Evolutionary conservation across 2,329 filamentous ascomycete genomes (phyloP).

Genomic region (Trichoderma sp.): DNA sequence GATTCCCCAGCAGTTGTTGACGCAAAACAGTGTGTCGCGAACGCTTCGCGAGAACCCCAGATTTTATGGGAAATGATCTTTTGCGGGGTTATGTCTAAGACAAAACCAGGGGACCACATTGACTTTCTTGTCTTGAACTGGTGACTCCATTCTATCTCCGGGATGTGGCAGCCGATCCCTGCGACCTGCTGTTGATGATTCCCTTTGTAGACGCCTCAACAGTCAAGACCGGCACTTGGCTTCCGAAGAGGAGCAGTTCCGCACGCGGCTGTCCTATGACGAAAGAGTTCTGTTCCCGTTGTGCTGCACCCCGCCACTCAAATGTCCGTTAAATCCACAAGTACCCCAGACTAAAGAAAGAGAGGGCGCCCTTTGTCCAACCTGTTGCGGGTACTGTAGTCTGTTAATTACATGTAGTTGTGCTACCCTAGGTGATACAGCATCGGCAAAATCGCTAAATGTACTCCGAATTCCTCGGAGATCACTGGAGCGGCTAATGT

Average conservation of each 20-base stretch:
- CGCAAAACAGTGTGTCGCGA: not conserved
- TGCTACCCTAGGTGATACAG: not conserved
- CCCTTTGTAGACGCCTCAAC: not conserved
- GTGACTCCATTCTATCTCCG: not conserved
- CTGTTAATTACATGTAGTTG: not conserved
- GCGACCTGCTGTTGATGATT: not conserved
- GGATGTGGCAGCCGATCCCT: slow-evolving; percentile 1
- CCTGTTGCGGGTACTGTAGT: not conserved
- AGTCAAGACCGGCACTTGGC: not conserved
- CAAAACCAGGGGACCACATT: not conserved
- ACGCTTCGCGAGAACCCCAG: not conserved
- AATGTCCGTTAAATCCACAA: not conserved
- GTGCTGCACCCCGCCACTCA: not conserved
- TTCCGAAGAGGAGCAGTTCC: not conserved
- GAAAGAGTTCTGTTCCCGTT: not conserved
- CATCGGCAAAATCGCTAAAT: not conserved
- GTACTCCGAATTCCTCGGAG: not conserved
- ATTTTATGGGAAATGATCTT: slow-evolving; percentile 2
- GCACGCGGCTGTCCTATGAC: not conserved
- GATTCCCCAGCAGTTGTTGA: not conserved
- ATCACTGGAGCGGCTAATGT: not conserved
- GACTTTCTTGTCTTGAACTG: not conserved
- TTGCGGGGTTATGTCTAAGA: slow-evolving; percentile 5
- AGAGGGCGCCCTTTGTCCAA: not conserved
- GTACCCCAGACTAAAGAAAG: not conserved